Evolutionary conservation across 345 rosid species (phyloP).

Genomic region (Pseudoturritis turrita): DNA sequence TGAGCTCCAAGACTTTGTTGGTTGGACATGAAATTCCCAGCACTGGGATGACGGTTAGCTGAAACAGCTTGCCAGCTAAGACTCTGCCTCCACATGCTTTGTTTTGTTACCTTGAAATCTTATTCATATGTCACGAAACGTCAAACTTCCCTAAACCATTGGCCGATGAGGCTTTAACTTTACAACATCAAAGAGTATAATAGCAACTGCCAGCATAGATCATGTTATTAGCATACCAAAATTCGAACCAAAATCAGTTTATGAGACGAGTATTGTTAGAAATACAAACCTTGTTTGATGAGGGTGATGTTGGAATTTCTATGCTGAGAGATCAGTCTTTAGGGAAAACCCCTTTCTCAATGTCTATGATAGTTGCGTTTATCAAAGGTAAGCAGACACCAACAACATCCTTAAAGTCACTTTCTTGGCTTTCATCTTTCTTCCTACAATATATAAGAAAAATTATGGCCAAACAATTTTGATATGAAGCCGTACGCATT

Average conservation of each 20-base stretch:
- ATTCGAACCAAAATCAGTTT: not conserved
- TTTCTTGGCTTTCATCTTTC: slow-evolving; percentile 85
- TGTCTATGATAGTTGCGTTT: slow-evolving; percentile 73
- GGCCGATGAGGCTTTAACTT: too few relatives aligned
- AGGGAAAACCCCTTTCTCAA: slow-evolving; percentile 75
- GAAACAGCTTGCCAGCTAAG: slow-evolving; percentile 86
- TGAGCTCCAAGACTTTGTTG: too few relatives aligned
- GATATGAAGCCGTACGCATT: not conserved
- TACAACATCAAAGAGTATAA: not conserved
- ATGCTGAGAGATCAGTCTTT: slow-evolving; percentile 63
- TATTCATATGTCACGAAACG: slow-evolving; percentile 20
- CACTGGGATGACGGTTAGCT: slow-evolving; percentile 76
- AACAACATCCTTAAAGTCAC: slow-evolving; percentile 88
- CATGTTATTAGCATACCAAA: not conserved
- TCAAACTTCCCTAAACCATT: not conserved
- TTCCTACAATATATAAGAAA: slow-evolving; percentile 50
- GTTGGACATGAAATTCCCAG: too few relatives aligned
- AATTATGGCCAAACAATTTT: not conserved
- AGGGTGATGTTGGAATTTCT: slow-evolving; percentile 79
- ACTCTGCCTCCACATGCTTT: slow-evolving; percentile 79
- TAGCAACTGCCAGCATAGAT: not conserved
- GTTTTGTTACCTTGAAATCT: slow-evolving; percentile 87
- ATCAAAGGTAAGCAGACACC: slow-evolving; percentile 77
- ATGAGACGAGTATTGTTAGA: not conserved
- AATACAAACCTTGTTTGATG: slow-evolving; percentile 61